Conservation (phyloP, 192 early-diverging fungal genomes). For the Lunasporangiospora selenospora region DNA sequence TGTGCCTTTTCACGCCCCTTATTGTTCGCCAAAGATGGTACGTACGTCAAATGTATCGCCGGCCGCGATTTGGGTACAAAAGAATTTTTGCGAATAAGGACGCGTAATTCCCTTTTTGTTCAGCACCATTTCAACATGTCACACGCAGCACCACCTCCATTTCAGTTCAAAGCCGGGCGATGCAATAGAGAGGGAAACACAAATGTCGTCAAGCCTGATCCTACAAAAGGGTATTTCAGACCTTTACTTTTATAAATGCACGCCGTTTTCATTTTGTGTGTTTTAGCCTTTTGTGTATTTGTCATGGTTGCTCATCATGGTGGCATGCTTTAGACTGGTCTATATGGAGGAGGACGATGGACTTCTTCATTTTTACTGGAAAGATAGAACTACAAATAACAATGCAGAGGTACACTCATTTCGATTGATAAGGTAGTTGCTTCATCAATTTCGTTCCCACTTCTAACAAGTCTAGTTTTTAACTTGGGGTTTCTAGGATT, state of each 20-base stretch:
- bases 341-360: slow-evolving; percentile 76
- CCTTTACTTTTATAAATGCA: too few species aligned
- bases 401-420: background rate
- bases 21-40: too few species aligned
- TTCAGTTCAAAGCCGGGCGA: slow-evolving; percentile 79
- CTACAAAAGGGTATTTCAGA: slow-evolving; percentile 78
- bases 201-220: slow-evolving; percentile 74
- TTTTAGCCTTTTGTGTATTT: background rate
- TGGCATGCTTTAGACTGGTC: slow-evolving; percentile 60
- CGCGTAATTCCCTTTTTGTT: too few species aligned
- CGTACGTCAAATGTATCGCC: too few species aligned
- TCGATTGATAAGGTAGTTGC: too few species aligned
- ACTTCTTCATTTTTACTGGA: slow-evolving; percentile 84
- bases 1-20: too few species aligned
- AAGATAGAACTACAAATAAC: slow-evolving; percentile 63
- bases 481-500: background rate
- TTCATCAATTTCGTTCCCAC: background rate
- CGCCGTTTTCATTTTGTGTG: too few species aligned
- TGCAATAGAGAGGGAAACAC: slow-evolving; percentile 69
- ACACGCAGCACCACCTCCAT: slow-evolving; percentile 18
- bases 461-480: background rate
- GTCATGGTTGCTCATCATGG: too few species aligned
- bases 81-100: too few species aligned
- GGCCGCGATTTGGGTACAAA: too few species aligned
- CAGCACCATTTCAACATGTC: too few species aligned